phyloP scores from a whole-genome alignment of 371 early-diverging fungal genomes.

The Mortierella sp. region DNA sequence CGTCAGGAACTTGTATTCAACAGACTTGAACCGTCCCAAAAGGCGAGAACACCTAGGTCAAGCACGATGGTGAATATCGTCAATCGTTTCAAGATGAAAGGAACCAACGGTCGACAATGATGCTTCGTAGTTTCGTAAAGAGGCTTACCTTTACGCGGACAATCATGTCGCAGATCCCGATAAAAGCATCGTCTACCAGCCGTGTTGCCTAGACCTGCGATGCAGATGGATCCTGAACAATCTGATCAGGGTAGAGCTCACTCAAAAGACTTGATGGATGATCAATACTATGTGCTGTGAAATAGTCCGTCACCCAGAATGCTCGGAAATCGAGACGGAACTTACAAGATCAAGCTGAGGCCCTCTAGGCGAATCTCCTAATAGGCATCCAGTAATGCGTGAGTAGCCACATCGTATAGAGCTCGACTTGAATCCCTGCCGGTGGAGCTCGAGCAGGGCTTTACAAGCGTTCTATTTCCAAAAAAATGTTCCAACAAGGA shows the following conservation, averaged over 20 bases:
- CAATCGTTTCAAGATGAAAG: too few relatives aligned
- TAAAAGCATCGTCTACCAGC: constrained; percentile 81
- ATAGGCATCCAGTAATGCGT: constrained; percentile 70
- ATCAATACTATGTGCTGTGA: too few relatives aligned
- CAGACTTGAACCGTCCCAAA: constrained; percentile 74
- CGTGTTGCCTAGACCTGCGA: constrained; percentile 63
- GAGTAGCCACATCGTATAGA: constrained; percentile 69
- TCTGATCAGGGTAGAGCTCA: constrained; percentile 61
- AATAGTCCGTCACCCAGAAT: not conserved
- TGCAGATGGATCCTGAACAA: constrained; percentile 56
- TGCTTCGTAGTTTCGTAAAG: too few relatives aligned
- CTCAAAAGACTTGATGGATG: constrained; percentile 54
- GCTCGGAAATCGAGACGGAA: not conserved
- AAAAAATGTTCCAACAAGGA: too few relatives aligned
- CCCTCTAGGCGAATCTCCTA: constrained; percentile 78
- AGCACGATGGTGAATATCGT: too few relatives aligned
- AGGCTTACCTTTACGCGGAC: constrained; percentile 66
- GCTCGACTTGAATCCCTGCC: constrained; percentile 61
- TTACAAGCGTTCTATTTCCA: constrained; percentile 63
- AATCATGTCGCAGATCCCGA: constrained; percentile 74
- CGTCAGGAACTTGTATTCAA: constrained; percentile 64
- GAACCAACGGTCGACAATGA: not conserved
- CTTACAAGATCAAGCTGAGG: constrained; percentile 72
- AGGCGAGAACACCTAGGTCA: constrained; percentile 66
- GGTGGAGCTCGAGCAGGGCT: constrained; percentile 63